Evolutionary conservation across 2,329 filamentous ascomycete genomes (phyloP).

Genomic region (Ramularia endophylla): DNA sequence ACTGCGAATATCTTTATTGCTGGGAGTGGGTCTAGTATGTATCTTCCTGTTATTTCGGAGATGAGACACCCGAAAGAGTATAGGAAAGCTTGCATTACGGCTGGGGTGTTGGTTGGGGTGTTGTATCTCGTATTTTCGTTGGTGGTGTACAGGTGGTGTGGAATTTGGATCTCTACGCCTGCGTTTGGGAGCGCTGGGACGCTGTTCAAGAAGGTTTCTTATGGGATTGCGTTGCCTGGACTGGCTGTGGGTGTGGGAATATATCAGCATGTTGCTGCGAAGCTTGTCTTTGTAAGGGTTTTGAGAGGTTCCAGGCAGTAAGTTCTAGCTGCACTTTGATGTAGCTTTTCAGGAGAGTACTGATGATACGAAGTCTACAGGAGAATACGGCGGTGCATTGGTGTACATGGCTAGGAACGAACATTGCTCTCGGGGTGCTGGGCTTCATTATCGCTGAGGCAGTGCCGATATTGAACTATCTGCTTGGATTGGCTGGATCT

Average conservation of each 20-base stretch:
- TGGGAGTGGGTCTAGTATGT: slow-evolving; percentile 52
- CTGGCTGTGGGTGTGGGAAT: slow-evolving; percentile 45
- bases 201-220: slow-evolving; percentile 55
- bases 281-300: slow-evolving; percentile 52
- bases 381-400: slow-evolving; percentile 46
- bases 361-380: slow-evolving; percentile 30
- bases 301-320: slow-evolving; percentile 43
- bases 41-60: slow-evolving; percentile 58
- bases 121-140: slow-evolving; percentile 53
- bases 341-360: background rate
- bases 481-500: no score
- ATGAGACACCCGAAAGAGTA: slow-evolving; percentile 56
- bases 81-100: slow-evolving; percentile 51
- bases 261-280: slow-evolving; percentile 45
- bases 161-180: slow-evolving; percentile 55
- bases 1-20: slow-evolving; percentile 54
- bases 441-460: no score
- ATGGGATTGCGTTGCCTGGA: slow-evolving; percentile 52
- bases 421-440: slow-evolving; percentile 35
- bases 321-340: slow-evolving; percentile 1
- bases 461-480: no score
- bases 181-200: slow-evolving; percentile 55
- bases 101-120: slow-evolving; percentile 50
- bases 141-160: slow-evolving; percentile 56
- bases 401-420: slow-evolving; percentile 45